Evolutionary conservation across 331 rosid species (phyloP), one percentile per base, ranked within the genome.

Genomic region (Pyrus hybrid): DNA sequence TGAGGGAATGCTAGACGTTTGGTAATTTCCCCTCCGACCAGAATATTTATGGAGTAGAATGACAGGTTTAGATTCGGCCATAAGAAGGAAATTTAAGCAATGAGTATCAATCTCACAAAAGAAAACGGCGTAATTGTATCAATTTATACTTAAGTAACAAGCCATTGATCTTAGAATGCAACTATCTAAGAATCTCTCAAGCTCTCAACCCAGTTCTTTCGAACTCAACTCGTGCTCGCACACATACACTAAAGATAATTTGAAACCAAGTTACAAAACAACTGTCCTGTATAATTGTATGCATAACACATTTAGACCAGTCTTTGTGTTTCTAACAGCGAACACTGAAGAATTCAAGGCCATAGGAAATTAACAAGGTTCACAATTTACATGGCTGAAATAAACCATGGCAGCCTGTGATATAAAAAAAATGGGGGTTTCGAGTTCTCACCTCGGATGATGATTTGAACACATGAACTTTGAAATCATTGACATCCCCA

Each of bases 401-500:
- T 37, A 65, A 66, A 35, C 13, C 32, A 32, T 14, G 54, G 75
- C 37, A 62, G 37, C 13, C 8, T 28, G 8, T 58, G 66, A 43
- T 4, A 6, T 5, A 22, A 18, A 21, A 28, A 11, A 22, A 57
- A 2, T 26, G 57, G 57, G 67, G 81, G 68, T 71, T 61, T 65
- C 43, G 51, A 79, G 62, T 51, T 68, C 76, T 84, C 79, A 91
- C 98, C 95, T 93, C 97, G 4, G 93, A 82, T 77, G 96, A 85
- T 65, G 97, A 90, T 64, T 88, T 81, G 79, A 89, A 93, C 35
- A 90, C 93, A 64, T 79, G 96, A 78, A 86, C 94, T 75, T 66
- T 80, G 58, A 87, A 75, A 56, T 91, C 94, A 79, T 30, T 26
- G 29, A 70, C 90, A 82, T 76, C 75, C 76, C 79, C 96, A 83